Evolutionary conservation across 2,329 filamentous ascomycete genomes (phyloP).

Genomic region (Aspergillus clavatus): DNA sequence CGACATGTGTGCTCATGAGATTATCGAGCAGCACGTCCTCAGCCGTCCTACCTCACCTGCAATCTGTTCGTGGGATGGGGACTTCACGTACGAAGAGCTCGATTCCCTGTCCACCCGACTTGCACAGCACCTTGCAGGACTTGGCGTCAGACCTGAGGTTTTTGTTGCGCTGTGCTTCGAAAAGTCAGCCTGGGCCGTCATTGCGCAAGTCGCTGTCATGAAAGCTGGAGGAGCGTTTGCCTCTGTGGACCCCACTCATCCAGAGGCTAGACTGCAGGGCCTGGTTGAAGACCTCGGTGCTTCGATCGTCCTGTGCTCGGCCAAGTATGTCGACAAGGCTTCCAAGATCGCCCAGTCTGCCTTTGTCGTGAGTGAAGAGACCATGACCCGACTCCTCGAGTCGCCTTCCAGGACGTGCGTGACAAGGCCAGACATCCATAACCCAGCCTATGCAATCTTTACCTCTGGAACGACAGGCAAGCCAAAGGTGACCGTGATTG

Average conservation of each 20-base stretch:
- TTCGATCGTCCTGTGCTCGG: conserved; percentile 31
- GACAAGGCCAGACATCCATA: conserved; percentile 17
- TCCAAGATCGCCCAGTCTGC: conserved; percentile 24
- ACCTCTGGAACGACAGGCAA: conserved; percentile 54
- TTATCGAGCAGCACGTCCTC: conserved; percentile 31
- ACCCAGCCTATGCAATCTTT: conserved; percentile 57
- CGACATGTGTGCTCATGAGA: conserved; percentile 33
- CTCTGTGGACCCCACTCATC: conserved; percentile 39
- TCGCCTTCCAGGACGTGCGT: conserved; percentile 14
- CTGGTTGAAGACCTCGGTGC: conserved; percentile 34
- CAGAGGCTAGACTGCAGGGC: conserved; percentile 32
- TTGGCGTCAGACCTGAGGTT: conserved; percentile 38
- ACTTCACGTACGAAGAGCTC: conserved; percentile 35
- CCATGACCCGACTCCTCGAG: conserved; percentile 24
- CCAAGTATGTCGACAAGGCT: conserved; percentile 25
- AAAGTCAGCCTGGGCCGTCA: conserved; percentile 41
- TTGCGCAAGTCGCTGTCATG: conserved; percentile 39
- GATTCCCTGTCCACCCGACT: conserved; percentile 35
- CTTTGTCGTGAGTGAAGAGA: conserved; percentile 25
- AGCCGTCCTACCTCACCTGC: conserved; percentile 23
- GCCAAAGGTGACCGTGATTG: conserved; percentile 59
- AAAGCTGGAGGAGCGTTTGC: conserved; percentile 42
- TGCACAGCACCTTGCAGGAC: conserved; percentile 31
- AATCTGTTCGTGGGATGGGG: conserved; percentile 34
- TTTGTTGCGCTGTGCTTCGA: conserved; percentile 41